Conservation (phyloP, 305 asterid genomes). For the Solanum aculeatissimum region DNA sequence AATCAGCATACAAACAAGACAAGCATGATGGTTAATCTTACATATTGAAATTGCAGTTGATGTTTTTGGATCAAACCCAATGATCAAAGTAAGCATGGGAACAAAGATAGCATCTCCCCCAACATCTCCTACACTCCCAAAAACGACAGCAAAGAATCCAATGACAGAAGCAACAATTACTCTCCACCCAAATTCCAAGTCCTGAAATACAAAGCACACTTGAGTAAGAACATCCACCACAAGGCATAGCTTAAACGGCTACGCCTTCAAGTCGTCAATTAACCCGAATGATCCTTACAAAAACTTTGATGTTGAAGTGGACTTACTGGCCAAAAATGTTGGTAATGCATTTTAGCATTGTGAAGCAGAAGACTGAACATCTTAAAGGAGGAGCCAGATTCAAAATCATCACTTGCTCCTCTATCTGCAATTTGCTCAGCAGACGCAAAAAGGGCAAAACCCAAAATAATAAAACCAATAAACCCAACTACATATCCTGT, state of each 20-base stretch:
- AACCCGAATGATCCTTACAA: not conserved
- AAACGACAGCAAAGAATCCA: conserved; percentile 58
- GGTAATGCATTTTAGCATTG: conserved; percentile 10
- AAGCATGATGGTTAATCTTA: not conserved
- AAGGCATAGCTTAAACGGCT: not conserved
- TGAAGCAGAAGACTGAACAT: conserved; percentile 17
- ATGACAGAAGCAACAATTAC: conserved; percentile 34
- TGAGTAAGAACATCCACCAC: not conserved
- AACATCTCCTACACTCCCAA: conserved; percentile 59
- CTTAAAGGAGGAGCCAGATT: conserved; percentile 16
- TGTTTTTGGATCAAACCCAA: conserved; percentile 50
- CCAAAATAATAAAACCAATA: conserved; percentile 3
- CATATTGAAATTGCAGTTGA: conserved; percentile 54
- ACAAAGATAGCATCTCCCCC: conserved; percentile 65
- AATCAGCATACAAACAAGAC: not conserved
- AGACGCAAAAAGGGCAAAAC: conserved; percentile 16
- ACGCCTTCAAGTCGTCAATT: not conserved
- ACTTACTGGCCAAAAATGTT: conserved; percentile 58
- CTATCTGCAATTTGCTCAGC: conserved; percentile 23
- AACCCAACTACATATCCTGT: not conserved
- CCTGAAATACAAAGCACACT: conserved; percentile 19
- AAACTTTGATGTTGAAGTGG: not conserved
- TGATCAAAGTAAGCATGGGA: conserved; percentile 49
- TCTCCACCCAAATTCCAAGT: conserved; percentile 53
- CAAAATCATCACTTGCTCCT: conserved; percentile 8